Base-by-base conservation (phyloP, 306 rosid species). In the Corylus avellana region DNA sequence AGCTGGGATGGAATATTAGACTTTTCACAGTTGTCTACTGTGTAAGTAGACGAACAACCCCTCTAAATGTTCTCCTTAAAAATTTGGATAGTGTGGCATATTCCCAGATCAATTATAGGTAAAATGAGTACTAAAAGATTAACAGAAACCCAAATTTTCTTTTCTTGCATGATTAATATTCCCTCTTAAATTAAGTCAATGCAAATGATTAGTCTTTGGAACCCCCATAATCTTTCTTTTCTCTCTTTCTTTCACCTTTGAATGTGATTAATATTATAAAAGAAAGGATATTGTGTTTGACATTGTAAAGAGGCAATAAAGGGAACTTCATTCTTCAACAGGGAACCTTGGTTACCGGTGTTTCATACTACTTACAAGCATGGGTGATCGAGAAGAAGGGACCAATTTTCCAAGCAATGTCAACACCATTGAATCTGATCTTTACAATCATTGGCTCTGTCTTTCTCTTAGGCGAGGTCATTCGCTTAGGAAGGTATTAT, bases 1-100 rank as follows among this genome's bases (percentile, higher is more conserved):
- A 86, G 80, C 78, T 88, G 70, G 89, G 89, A 7, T 90, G 89
- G 89, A 74, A 90, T 68, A 69, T 77, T 78, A 78, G 84, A 56
- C 70, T 90, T 1, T 72, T 88, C 56, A 81, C 88, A 18, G 79
- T 85, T 16, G 48, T 78, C 35, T 89, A 86, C 59, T 72, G 81
- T 64, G 92, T 89, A 89, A 86, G 86, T 12, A 35, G 57, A 55
- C 22, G 37, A 67, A 4, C 13, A 35, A 11, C 18, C 49, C 56
- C 8, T 22, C 18, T 16, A 62, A 11, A 13, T 27, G 18, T 62
- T 27, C 10, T 7, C 64, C 32, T 25, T 4, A 20, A 8, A 58
- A 11, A 58, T 9, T 57, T 73, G 75, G 74, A 4, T 39, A 75
- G 35, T 66, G 72, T 76, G 25, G 83, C 74, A 81, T 49, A 77